A percentile compares a stretch with the other conserved stretches of the same genome.
These are phyloP conservation scores for Boletellus ananas DNA, from an alignment of 768 basidiomycete species.

Conservation along the genomic window DNA sequence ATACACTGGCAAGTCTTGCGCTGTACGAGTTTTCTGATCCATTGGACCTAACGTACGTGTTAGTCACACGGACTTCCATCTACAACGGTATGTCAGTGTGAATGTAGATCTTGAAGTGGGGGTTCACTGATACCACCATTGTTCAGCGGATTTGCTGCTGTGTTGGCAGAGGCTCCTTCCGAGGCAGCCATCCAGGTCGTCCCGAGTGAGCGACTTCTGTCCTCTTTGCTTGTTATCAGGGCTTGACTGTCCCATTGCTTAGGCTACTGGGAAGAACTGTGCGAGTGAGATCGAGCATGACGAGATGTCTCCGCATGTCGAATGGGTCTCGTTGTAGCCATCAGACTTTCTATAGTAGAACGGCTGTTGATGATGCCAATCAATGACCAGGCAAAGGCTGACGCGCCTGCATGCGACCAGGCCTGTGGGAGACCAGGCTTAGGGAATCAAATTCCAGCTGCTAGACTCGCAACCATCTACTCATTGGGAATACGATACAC, in stretches of 20 bases:
- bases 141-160: slow-evolving; percentile 25
- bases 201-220: slow-evolving; percentile 14
- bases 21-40: no score
- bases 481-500: slow-evolving; percentile 13
- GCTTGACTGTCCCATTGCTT: not conserved
- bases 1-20: slow-evolving; percentile 18
- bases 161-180: slow-evolving; percentile 25
- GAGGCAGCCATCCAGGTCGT: slow-evolving; percentile 9
- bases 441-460: not conserved
- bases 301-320: not conserved
- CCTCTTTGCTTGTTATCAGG: no score
- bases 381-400: not conserved
- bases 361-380: not conserved
- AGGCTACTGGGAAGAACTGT: not conserved
- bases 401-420: not conserved
- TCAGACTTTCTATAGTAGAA: no score
- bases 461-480: slow-evolving; percentile 5
- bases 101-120: not conserved
- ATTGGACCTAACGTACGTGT: not conserved
- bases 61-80: slow-evolving; percentile 24
- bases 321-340: not conserved
- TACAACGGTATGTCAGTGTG: slow-evolving; percentile 12
- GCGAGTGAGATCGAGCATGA: not conserved
- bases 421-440: not conserved
- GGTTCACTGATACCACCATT: not conserved